phyloP scores from a whole-genome alignment of 768 basidiomycete species.

The Pleurotus giganteus region DNA sequence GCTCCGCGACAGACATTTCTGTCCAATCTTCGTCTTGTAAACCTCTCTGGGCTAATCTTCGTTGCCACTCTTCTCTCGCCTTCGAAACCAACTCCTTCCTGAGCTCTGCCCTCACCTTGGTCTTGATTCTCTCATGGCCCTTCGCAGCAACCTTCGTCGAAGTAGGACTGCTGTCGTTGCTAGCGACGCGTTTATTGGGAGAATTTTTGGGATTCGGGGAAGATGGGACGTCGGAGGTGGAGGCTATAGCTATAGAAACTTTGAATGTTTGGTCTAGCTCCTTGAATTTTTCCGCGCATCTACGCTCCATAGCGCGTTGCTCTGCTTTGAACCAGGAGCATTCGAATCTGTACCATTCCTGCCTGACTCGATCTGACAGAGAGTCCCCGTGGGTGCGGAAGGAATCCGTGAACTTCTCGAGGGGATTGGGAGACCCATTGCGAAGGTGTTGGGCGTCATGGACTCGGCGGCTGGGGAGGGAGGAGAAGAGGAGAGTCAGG shows the following conservation, averaged over 20 bases:
- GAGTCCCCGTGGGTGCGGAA: slow-evolving; percentile 13
- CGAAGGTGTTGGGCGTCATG: background rate
- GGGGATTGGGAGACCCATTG: background rate
- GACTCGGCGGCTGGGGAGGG: background rate
- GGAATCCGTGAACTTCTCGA: slow-evolving; percentile 16
- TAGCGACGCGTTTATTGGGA: slow-evolving; percentile 17
- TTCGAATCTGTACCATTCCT: slow-evolving; percentile 36
- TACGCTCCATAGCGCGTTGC: slow-evolving; percentile 22
- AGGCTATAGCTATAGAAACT: background rate
- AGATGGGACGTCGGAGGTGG: background rate
- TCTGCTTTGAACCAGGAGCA: slow-evolving; percentile 25
- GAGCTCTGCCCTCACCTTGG: slow-evolving; percentile 22
- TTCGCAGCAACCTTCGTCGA: slow-evolving; percentile 7
- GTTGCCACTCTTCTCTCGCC: slow-evolving; percentile 41
- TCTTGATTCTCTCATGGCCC: slow-evolving; percentile 29
- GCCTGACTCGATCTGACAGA: slow-evolving; percentile 22
- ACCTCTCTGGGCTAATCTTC: slow-evolving; percentile 27
- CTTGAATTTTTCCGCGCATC: slow-evolving; percentile 22
- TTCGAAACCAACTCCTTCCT: slow-evolving; percentile 30
- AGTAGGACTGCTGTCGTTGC: slow-evolving; percentile 2
- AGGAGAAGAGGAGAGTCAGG: background rate
- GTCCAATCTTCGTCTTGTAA: slow-evolving; percentile 44
- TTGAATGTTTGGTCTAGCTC: slow-evolving; percentile 20
- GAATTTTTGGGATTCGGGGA: slow-evolving; percentile 22
- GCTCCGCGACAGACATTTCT: slow-evolving; percentile 37